Evolutionary conservation across 225 moss, liverwort and hornwort species (phyloP), one percentile per base, ranked within the genome.

Genomic region (Sphagnum contortum): DNA sequence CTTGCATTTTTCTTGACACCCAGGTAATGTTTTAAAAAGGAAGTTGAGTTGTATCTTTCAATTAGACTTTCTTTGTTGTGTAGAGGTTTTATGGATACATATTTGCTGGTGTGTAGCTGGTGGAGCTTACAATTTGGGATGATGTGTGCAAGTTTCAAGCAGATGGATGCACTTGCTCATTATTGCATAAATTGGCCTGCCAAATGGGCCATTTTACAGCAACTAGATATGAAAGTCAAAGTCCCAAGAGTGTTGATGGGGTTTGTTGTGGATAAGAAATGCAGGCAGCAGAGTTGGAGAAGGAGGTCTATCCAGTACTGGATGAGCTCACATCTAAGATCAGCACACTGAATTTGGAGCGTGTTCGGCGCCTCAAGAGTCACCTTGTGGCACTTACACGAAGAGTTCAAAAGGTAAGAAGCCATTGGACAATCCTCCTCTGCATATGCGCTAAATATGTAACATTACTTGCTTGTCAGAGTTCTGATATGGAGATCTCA

Each of bases 321-420:
- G 76, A 83, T 56, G 63, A 63, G 8, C 68, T 87, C 67, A 80
- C 74, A 48, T 67, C 65, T 44, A 71, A 74, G 45, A 78, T 85
- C 60, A 87, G 76, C 70, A 44, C 78, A 4, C 64, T 45, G 29
- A 83, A 70, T 45, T 63, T 87, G 63, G 80, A 81, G 66, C 63
- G 11, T 5, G 75, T 83, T 48, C 77, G 80, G 48, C 83, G 81
- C 48, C 70, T 87, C 45, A 87, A 87, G 68, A 76, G 75, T 12
- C 66, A 52, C 44, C 47, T 87, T 48, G 77, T 80, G 49, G 62
- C 69, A 53, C 73, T 87, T 52, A 70, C 64, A 46, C 66, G 73
- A 13, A 80, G 83, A 46, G 78, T 78, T 45, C 81, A 83, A 66
- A 73, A 80, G 69, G 83, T 79, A 59, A 55, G 70, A 9, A 8